A percentile compares a stretch with the other conserved stretches of the same genome.
phyloP scores from a whole-genome alignment of 2,329 filamentous ascomycete genomes.

The Ophiosphaerella korrae region DNA sequence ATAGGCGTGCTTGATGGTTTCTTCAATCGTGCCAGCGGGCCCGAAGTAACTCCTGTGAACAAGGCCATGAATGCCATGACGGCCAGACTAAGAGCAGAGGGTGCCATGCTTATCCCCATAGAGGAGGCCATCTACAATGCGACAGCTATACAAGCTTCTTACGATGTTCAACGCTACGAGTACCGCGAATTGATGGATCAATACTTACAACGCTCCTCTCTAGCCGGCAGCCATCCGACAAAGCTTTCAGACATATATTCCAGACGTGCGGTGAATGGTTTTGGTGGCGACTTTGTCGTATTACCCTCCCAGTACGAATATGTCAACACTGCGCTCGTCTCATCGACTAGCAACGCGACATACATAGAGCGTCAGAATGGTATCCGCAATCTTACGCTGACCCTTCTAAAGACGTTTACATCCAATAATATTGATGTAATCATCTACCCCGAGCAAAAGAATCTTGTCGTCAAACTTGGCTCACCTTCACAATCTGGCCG shows the following conservation, averaged over 20 bases:
- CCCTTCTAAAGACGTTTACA: constrained; percentile 58
- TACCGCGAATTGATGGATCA: constrained; percentile 60
- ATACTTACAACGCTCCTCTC: constrained; percentile 58
- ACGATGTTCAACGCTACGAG: constrained; percentile 67
- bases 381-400: constrained; percentile 59
- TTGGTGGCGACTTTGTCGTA: constrained; percentile 60
- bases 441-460: constrained; percentile 69
- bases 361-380: constrained; percentile 56
- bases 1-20: constrained; percentile 62
- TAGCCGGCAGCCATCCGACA: constrained; percentile 51
- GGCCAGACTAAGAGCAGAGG: constrained; percentile 52
- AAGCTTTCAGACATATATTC: constrained; percentile 58
- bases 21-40: constrained; percentile 58
- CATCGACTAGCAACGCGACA: constrained; percentile 57
- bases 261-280: constrained; percentile 36
- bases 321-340: constrained; percentile 57
- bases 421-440: constrained; percentile 60
- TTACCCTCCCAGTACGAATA: constrained; percentile 64
- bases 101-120: constrained; percentile 59
- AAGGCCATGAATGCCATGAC: constrained; percentile 56
- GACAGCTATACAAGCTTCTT: constrained; percentile 51
- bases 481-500: constrained; percentile 63
- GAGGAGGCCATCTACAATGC: constrained; percentile 58
- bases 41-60: constrained; percentile 65
- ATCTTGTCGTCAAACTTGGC: constrained; percentile 65